Evolutionary conservation across 2,329 filamentous ascomycete species (phyloP).

Genomic region (Fusarium caatingaense): DNA sequence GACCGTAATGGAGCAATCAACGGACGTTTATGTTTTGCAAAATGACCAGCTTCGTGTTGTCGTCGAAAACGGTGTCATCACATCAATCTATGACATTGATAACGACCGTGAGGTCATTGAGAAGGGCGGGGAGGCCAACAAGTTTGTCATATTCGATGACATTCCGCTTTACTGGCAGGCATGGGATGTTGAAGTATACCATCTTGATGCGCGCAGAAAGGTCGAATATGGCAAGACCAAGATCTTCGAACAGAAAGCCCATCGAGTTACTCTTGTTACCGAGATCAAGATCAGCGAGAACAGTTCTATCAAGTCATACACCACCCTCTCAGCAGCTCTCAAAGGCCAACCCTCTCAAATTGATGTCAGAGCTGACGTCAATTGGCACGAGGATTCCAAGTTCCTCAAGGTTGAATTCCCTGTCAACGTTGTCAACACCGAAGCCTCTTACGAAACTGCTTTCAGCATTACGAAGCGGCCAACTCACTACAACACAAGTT

Average conservation of each 20-base stretch:
- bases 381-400: constrained; percentile 97
- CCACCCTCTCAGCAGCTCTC: constrained; percentile 79
- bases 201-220: constrained; percentile 86
- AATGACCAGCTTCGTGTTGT: constrained; percentile 82
- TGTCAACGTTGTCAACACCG: constrained; percentile 88
- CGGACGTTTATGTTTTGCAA: constrained; percentile 79
- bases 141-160: constrained; percentile 95
- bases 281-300: constrained; percentile 88
- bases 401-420: constrained; percentile 99
- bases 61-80: constrained; percentile 81
- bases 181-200: constrained; percentile 98
- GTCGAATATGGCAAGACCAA: constrained; percentile 74
- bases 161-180: constrained; percentile 98
- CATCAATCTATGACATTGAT: constrained; percentile 81
- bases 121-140: constrained; percentile 80
- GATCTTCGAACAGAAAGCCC: constrained; percentile 76
- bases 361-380: constrained; percentile 85
- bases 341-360: constrained; percentile 72
- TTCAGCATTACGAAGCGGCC: constrained; percentile 89
- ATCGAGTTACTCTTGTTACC: constrained; percentile 84
- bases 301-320: constrained; percentile 87
- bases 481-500: constrained; percentile 97
- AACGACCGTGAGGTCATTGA: constrained; percentile 83
- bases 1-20: constrained; percentile 60
- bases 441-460: constrained; percentile 95